Percentiles rank a stretch among this genome's conserved stretches.
Conservation (phyloP, 164 flowering plant species). For the Vitis rupestris region DNA sequence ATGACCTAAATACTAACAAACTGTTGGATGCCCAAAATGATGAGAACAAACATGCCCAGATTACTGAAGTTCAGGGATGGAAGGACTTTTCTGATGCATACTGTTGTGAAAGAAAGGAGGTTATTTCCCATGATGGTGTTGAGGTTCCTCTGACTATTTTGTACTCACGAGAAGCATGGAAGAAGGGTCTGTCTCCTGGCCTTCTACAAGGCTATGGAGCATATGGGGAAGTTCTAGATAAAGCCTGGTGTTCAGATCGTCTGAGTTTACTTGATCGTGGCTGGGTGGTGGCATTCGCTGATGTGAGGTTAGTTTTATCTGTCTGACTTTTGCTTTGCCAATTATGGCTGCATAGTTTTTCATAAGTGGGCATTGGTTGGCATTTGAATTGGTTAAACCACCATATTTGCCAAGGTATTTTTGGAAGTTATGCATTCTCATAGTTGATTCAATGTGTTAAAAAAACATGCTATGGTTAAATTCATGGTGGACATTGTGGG, state of each 20-base stretch:
- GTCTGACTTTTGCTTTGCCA: not conserved
- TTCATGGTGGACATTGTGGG: too few species aligned
- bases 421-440: not conserved
- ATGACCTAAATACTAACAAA: constrained; percentile 6
- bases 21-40: constrained; percentile 15
- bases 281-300: constrained; percentile 94
- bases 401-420: too few species aligned
- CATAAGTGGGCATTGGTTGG: too few species aligned
- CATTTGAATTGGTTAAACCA: too few species aligned
- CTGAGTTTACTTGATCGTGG: constrained; percentile 91
- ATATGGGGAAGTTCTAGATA: constrained; percentile 87
- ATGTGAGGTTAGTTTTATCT: constrained; percentile 67
- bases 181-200: constrained; percentile 71
- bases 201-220: constrained; percentile 88
- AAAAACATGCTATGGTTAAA: not conserved
- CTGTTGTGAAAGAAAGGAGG: constrained; percentile 66
- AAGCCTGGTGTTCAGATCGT: constrained; percentile 77
- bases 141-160: constrained; percentile 70
- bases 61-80: constrained; percentile 37
- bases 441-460: not conserved
- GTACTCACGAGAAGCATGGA: constrained; percentile 51
- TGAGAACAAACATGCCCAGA: constrained; percentile 16
- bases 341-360: not conserved
- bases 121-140: constrained; percentile 77
- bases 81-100: constrained; percentile 49